These are phyloP conservation scores for Lanmaoa rubissima DNA, from an alignment of 768 basidiomycete genomes.

Conservation along the genomic window DNA sequence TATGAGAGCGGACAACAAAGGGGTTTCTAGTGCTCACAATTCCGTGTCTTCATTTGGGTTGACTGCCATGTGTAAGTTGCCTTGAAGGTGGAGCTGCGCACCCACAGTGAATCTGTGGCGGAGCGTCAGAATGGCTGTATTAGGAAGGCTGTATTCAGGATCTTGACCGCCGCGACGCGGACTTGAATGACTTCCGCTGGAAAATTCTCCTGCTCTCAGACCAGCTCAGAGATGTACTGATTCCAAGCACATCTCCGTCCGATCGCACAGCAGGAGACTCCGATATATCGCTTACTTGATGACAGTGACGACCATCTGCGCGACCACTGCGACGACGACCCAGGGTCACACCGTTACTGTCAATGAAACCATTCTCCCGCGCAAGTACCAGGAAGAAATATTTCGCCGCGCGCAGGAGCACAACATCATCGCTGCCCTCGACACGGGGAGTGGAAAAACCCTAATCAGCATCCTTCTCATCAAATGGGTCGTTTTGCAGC, in stretches of 20 bases:
- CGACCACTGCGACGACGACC: slow-evolving; percentile 21
- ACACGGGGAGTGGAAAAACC: slow-evolving; percentile 63
- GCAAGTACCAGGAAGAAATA: slow-evolving; percentile 56
- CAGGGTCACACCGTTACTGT: slow-evolving; percentile 29
- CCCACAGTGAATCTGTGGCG: slow-evolving; percentile 10
- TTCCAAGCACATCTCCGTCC: slow-evolving; percentile 3
- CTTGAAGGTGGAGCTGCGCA: background rate
- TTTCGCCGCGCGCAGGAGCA: slow-evolving; percentile 47
- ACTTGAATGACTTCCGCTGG: slow-evolving; percentile 21
- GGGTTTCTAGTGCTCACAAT: slow-evolving; percentile 59
- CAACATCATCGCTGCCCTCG: slow-evolving; percentile 59
- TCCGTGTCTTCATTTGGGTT: slow-evolving; percentile 94
- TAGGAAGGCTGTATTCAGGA: slow-evolving; percentile 33
- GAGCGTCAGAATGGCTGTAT: slow-evolving; percentile 2
- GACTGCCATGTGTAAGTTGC: slow-evolving; percentile 45
- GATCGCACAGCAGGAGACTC: slow-evolving; percentile 11
- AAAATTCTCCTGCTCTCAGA: slow-evolving; percentile 7
- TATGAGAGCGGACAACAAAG: background rate
- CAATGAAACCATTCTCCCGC: slow-evolving; percentile 42
- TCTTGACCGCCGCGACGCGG: slow-evolving; percentile 18
- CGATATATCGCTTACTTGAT: slow-evolving; percentile 21
- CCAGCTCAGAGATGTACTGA: slow-evolving; percentile 25
- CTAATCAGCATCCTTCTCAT: slow-evolving; percentile 63
- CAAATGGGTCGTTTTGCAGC: slow-evolving; percentile 64
- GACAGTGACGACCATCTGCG: slow-evolving; percentile 22